A percentile compares a stretch with the other conserved stretches of the same genome.
Conservation (phyloP, 73 alveolate species). For the Paramecium sonneborni region DNA sequence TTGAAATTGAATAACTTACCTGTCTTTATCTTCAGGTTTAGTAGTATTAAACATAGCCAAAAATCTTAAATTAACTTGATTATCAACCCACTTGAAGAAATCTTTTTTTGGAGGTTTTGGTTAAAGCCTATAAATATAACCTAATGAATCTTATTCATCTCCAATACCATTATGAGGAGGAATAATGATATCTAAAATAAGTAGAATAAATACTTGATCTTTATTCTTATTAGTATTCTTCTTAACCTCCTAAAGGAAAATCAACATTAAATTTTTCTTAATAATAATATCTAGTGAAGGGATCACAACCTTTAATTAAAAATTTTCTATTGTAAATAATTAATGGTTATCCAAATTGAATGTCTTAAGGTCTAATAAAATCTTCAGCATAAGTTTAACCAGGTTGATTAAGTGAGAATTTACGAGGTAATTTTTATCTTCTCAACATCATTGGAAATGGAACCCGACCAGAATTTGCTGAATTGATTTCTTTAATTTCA, state of each 20-base stretch:
- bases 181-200: slow-evolving; percentile 64
- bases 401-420: slow-evolving; percentile 90
- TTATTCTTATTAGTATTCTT: slow-evolving; percentile 79
- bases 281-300: slow-evolving; percentile 86
- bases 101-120: slow-evolving; percentile 90
- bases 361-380: slow-evolving; percentile 83
- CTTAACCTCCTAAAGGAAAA: slow-evolving; percentile 87
- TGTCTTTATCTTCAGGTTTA: slow-evolving; percentile 88
- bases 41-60: slow-evolving; percentile 87
- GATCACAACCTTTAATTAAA: slow-evolving; percentile 87
- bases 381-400: slow-evolving; percentile 88
- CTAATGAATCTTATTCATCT: slow-evolving; percentile 94
- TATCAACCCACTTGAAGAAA: slow-evolving; percentile 95
- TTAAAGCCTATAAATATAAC: slow-evolving; percentile 82
- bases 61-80: slow-evolving; percentile 90
- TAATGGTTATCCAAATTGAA: slow-evolving; percentile 78
- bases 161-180: slow-evolving; percentile 98
- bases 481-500: slow-evolving; percentile 92
- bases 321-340: slow-evolving; percentile 87
- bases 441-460: slow-evolving; percentile 89
- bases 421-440: slow-evolving; percentile 90
- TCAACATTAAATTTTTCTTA: slow-evolving; percentile 78
- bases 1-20: not conserved
- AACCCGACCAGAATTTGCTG: slow-evolving; percentile 91
- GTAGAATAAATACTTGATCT: slow-evolving; percentile 66